Conservation (phyloP, 768 basidiomycete genomes). For the Terana coerulea region DNA sequence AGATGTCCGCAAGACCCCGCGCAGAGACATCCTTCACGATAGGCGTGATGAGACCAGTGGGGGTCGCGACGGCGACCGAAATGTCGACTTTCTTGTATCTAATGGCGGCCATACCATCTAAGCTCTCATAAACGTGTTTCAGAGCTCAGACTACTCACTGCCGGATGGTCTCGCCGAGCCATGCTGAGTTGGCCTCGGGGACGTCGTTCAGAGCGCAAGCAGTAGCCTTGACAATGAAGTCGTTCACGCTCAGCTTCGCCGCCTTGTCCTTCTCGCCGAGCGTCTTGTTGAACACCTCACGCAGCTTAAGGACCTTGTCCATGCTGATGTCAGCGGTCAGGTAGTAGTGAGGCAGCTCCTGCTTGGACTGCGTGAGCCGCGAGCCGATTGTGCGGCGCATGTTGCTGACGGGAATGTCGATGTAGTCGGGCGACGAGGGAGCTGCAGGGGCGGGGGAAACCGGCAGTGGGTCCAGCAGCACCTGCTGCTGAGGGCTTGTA, state of each 20-base stretch:
- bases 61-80: constrained; percentile 94
- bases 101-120: neutral
- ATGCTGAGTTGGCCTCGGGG: constrained; percentile 96
- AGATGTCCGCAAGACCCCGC: constrained; percentile 92
- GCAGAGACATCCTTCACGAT: constrained; percentile 91
- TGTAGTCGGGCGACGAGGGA: constrained; percentile 66
- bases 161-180: constrained; percentile 94
- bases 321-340: constrained; percentile 93
- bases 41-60: constrained; percentile 93
- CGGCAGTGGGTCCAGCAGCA: constrained; percentile 39
- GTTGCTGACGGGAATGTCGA: constrained; percentile 85
- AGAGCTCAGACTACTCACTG: constrained; percentile 53
- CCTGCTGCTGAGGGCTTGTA: constrained; percentile 58
- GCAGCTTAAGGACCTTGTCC: constrained; percentile 92
- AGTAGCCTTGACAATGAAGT: constrained; percentile 95
- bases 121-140: neutral
- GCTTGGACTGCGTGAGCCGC: constrained; percentile 90
- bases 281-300: constrained; percentile 93
- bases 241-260: constrained; percentile 94
- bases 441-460: constrained; percentile 45
- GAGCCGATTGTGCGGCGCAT: constrained; percentile 94
- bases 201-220: constrained; percentile 90
- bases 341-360: constrained; percentile 96
- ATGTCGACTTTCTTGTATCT: constrained; percentile 98
- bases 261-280: constrained; percentile 83